phyloP scores from a whole-genome alignment of 768 basidiomycete genomes.

The Lactifluus hygrophoroides region DNA sequence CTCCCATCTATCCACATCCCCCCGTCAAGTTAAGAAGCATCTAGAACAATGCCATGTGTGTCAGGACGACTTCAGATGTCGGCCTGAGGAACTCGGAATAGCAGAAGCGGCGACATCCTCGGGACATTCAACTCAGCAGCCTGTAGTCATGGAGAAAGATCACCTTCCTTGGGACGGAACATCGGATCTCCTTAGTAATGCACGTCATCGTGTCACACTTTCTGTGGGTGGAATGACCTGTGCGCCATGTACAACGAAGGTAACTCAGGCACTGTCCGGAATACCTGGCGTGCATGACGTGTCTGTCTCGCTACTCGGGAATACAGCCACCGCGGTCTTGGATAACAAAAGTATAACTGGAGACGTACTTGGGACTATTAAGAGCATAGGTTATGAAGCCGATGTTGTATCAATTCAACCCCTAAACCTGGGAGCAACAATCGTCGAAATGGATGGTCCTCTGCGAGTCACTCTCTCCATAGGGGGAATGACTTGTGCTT shows the following conservation, averaged over 20 bases:
- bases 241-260: conserved; percentile 29
- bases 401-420: background rate
- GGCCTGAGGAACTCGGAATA: background rate
- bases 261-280: conserved; percentile 24
- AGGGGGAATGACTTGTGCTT: conserved; percentile 70
- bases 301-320: conserved; percentile 29
- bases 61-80: background rate
- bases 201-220: conserved; percentile 9
- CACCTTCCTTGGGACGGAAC: background rate
- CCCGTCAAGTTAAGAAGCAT: conserved; percentile 2
- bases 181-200: background rate
- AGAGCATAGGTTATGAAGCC: conserved; percentile 28
- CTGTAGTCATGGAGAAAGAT: background rate
- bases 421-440: background rate
- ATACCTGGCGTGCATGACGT: conserved; percentile 23
- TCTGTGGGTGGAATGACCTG: conserved; percentile 36
- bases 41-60: conserved; percentile 15
- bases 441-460: conserved; percentile 18
- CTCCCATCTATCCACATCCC: conserved; percentile 8
- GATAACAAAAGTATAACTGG: background rate
- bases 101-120: background rate
- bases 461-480: conserved; percentile 44
- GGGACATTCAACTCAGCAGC: background rate
- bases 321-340: conserved; percentile 20
- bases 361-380: conserved; percentile 24